These are phyloP conservation scores for Chrysoporthe deuterocubensis DNA, from an alignment of 2,329 filamentous ascomycete genomes.

Conservation along the genomic window DNA sequence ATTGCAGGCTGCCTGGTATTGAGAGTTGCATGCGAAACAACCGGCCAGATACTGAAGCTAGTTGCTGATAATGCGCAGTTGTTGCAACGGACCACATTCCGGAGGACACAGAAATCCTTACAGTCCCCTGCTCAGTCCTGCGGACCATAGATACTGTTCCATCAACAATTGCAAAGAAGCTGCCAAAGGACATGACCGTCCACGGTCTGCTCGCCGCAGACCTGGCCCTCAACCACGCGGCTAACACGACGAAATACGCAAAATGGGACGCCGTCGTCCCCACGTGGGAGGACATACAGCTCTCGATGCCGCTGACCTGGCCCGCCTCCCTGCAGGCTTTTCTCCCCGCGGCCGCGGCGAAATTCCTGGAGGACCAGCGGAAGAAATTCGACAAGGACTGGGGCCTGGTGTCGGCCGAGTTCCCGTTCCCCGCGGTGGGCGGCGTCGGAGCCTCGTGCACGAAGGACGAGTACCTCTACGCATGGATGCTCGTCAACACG, in stretches of 20 bases:
- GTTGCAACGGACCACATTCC: slow-evolving; percentile 17
- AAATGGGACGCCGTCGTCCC: slow-evolving; percentile 74
- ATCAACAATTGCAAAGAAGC: slow-evolving; percentile 51
- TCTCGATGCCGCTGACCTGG: slow-evolving; percentile 55
- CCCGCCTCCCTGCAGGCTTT: slow-evolving; percentile 47
- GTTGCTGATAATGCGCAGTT: slow-evolving; percentile 8
- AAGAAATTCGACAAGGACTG: slow-evolving; percentile 47
- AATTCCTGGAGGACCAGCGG: slow-evolving; percentile 58
- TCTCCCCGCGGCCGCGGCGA: slow-evolving; percentile 49
- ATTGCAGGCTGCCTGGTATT: neutral
- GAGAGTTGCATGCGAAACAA: neutral
- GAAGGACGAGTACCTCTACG: slow-evolving; percentile 51
- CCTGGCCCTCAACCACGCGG: slow-evolving; percentile 57
- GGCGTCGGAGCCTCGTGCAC: slow-evolving; percentile 7
- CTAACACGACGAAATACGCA: slow-evolving; percentile 48
- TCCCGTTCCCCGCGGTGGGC: slow-evolving; percentile 38
- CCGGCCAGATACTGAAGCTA: neutral
- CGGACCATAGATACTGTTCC: slow-evolving; percentile 67
- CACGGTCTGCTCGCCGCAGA: slow-evolving; percentile 76
- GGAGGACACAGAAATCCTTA: slow-evolving; percentile 37
- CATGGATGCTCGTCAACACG: slow-evolving; percentile 65
- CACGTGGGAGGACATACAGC: slow-evolving; percentile 58
- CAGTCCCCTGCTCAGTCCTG: slow-evolving; percentile 64
- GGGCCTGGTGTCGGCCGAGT: slow-evolving; percentile 38
- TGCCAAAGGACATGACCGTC: slow-evolving; percentile 61